Conservation (phyloP, 2,329 filamentous ascomycete species). For the Scedosporium aurantiacum region DNA sequence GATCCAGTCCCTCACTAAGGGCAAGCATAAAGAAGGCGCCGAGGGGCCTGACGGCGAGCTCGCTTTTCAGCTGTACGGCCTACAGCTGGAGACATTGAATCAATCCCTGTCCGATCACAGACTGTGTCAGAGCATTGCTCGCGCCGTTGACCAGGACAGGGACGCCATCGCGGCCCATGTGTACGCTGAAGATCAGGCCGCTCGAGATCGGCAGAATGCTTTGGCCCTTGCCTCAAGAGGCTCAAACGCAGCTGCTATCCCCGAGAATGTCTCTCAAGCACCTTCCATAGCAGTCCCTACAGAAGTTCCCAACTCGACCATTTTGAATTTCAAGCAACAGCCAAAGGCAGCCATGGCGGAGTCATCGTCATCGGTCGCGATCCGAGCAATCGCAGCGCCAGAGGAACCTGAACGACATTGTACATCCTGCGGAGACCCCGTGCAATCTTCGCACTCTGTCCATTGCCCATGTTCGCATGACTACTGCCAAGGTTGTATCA, state of each 20-base stretch:
- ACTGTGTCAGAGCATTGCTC: neutral
- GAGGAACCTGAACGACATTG: neutral
- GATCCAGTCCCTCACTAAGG: slow-evolving; percentile 4
- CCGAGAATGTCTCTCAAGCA: too few species aligned
- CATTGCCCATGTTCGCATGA: slow-evolving; percentile 27
- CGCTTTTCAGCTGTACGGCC: neutral
- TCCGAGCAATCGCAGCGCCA: neutral
- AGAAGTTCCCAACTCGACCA: too few species aligned
- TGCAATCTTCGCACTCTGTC: neutral
- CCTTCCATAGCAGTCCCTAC: too few species aligned
- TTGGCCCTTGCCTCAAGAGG: too few species aligned
- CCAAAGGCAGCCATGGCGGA: too few species aligned
- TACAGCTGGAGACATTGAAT: neutral
- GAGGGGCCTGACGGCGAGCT: neutral
- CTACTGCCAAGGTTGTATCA: slow-evolving; percentile 41
- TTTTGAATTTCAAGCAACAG: too few species aligned
- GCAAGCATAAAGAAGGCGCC: slow-evolving; percentile 13
- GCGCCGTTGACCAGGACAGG: neutral
- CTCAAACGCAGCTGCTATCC: too few species aligned
- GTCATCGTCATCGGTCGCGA: neutral
- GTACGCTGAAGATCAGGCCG: too few species aligned
- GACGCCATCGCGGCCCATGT: neutral
- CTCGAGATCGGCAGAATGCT: too few species aligned
- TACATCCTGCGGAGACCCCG: neutral
- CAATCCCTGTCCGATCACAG: neutral